A percentile compares a stretch with the other conserved stretches of the same genome.
Conservation (phyloP, 768 basidiomycete species). For the Suillus decipiens region DNA sequence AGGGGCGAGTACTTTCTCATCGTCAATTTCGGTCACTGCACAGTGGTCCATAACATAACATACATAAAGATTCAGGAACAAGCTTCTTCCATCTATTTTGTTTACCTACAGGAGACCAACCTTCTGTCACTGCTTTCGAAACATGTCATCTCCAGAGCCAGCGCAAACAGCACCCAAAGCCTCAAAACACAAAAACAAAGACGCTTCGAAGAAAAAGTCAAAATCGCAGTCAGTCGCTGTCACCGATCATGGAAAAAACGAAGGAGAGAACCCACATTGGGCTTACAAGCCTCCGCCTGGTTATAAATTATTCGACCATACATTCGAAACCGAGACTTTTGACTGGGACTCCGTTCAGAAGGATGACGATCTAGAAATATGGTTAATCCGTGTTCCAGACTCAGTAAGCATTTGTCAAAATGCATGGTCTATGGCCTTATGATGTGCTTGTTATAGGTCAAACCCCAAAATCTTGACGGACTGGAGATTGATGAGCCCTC, state of each 20-base stretch:
- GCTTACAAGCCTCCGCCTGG: constrained; percentile 61
- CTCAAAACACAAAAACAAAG: constrained; percentile 19
- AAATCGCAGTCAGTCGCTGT: constrained; percentile 9
- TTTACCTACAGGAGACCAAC: not conserved
- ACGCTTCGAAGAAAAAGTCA: constrained; percentile 17
- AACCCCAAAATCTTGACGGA: constrained; percentile 61
- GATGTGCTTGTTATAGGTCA: constrained; percentile 45
- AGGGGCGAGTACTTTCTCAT: not conserved
- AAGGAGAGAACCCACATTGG: constrained; percentile 58
- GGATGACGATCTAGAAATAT: constrained; percentile 62
- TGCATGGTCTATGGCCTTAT: not conserved
- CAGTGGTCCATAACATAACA: not conserved
- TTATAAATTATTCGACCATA: constrained; percentile 47
- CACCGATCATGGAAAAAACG: constrained; percentile 44
- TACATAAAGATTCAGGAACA: not conserved
- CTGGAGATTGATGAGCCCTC: constrained; percentile 49
- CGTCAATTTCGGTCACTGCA: not conserved
- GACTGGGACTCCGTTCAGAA: constrained; percentile 68
- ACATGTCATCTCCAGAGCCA: constrained; percentile 28
- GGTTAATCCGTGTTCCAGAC: constrained; percentile 70
- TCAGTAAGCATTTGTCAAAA: constrained; percentile 45
- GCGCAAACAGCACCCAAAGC: constrained; percentile 5
- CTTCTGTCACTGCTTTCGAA: not conserved
- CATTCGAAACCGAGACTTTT: constrained; percentile 49
- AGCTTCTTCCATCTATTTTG: not conserved